A percentile compares a stretch with the other conserved stretches of the same genome.
These are phyloP conservation scores for Geotrichum reessii DNA, from an alignment of 1,139 yeast species.

Conservation along the genomic window DNA sequence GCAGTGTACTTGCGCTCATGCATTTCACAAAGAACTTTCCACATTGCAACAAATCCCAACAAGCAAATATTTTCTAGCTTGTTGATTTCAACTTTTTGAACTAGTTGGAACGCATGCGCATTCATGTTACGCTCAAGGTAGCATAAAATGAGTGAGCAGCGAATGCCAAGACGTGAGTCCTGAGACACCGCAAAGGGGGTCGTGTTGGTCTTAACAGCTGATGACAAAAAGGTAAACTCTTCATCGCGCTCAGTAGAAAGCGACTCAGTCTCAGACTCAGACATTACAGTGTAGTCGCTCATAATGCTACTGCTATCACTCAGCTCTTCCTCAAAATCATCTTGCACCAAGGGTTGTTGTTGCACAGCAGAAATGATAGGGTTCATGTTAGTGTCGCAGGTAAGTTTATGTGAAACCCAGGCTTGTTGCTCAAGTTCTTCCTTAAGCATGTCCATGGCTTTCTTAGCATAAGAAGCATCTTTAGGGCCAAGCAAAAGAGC, in stretches of 20 bases:
- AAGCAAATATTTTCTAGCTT: constrained; percentile 30
- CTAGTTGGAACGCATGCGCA: constrained; percentile 23
- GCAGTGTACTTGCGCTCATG: constrained; percentile 16
- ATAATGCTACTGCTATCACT: constrained; percentile 12
- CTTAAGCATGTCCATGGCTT: constrained; percentile 25
- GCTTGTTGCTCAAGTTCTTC: constrained; percentile 22
- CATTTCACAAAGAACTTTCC: constrained; percentile 22
- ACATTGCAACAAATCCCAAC: constrained; percentile 34
- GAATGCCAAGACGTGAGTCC: constrained; percentile 30
- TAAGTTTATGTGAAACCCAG: constrained; percentile 8
- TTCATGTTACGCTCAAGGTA: constrained; percentile 23
- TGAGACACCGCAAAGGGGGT: constrained; percentile 23
- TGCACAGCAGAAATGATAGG: background rate
- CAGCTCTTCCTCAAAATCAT: background rate
- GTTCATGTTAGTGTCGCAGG: background rate
- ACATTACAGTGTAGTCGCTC: constrained; percentile 8
- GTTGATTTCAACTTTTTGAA: constrained; percentile 22
- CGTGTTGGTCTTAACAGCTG: constrained; percentile 16
- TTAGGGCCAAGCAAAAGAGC: constrained; percentile 31
- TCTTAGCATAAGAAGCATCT: constrained; percentile 24
- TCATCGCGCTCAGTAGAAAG: constrained; percentile 16
- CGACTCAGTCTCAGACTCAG: constrained; percentile 17
- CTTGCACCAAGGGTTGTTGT: background rate
- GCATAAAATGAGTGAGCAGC: constrained; percentile 27
- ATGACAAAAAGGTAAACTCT: constrained; percentile 15